A percentile compares a stretch with the other conserved stretches of the same genome.
Conservation (phyloP, 768 basidiomycete species). For the Leccinum barrowsii region DNA sequence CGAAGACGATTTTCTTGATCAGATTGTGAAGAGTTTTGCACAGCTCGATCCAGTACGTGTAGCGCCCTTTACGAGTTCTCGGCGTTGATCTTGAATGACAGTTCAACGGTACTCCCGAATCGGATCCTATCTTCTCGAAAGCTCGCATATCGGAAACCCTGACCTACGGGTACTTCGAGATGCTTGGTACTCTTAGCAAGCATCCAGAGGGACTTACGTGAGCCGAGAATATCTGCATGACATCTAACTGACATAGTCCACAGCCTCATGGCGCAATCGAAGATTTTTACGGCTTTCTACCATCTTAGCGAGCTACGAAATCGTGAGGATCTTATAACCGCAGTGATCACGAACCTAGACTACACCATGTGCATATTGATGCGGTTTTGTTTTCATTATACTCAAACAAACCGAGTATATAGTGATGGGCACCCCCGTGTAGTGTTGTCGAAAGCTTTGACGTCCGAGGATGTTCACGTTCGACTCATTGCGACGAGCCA, state of each 20-base stretch:
- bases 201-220: slow-evolving; percentile 88
- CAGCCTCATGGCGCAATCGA: slow-evolving; percentile 87
- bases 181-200: slow-evolving; percentile 89
- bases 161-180: slow-evolving; percentile 91
- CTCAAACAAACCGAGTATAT: slow-evolving; percentile 3
- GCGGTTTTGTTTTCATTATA: background rate
- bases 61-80: background rate
- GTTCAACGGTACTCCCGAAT: slow-evolving; percentile 70
- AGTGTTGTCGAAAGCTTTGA: slow-evolving; percentile 89
- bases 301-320: slow-evolving; percentile 88
- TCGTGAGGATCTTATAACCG: slow-evolving; percentile 88
- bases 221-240: slow-evolving; percentile 25
- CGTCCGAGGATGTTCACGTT: slow-evolving; percentile 89
- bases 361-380: slow-evolving; percentile 69
- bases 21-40: slow-evolving; percentile 83
- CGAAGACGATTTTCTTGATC: slow-evolving; percentile 83
- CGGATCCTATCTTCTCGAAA: slow-evolving; percentile 83
- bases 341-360: slow-evolving; percentile 87
- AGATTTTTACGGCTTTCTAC: slow-evolving; percentile 94
- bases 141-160: slow-evolving; percentile 76
- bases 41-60: slow-evolving; percentile 84
- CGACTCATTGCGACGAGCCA: slow-evolving; percentile 86
- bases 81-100: slow-evolving; percentile 25
- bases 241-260: background rate
- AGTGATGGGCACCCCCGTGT: slow-evolving; percentile 96